These are phyloP conservation scores for Saposhnikovia divaricata DNA, from an alignment of 129 eudicot species.

Conservation along the genomic window DNA sequence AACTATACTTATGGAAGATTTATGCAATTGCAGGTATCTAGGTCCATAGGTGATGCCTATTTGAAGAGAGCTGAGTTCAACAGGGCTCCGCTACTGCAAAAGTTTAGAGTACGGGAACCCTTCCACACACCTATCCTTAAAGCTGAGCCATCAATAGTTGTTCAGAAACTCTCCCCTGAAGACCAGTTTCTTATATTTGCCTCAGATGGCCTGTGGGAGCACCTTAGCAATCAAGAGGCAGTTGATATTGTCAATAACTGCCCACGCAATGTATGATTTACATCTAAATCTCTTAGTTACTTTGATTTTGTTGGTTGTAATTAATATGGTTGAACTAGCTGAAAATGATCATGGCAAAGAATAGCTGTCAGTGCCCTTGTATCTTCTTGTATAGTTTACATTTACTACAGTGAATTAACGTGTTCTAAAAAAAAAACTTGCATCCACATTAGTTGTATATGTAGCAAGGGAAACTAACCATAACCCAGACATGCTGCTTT, in stretches of 20 bases:
- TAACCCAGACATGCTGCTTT: neutral
- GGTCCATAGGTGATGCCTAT: slow-evolving; percentile 77
- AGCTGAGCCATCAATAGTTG: slow-evolving; percentile 55
- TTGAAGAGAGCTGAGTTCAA: slow-evolving; percentile 61
- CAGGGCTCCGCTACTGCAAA: slow-evolving; percentile 41
- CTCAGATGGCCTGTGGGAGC: slow-evolving; percentile 87
- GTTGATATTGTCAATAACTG: slow-evolving; percentile 48
- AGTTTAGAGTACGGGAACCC: slow-evolving; percentile 43
- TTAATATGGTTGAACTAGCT: neutral
- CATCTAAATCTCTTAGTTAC: neutral
- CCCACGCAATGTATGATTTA: slow-evolving; percentile 47
- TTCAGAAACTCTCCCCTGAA: slow-evolving; percentile 44
- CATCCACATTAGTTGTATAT: neutral
- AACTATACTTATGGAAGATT: slow-evolving; percentile 3
- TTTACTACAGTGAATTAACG: neutral
- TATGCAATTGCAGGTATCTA: slow-evolving; percentile 47
- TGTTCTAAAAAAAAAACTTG: neutral
- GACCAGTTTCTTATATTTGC: slow-evolving; percentile 69
- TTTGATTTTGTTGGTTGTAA: neutral
- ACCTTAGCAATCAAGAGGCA: slow-evolving; percentile 65
- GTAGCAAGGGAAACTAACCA: neutral
- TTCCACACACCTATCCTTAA: slow-evolving; percentile 43
- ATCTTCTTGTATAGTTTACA: neutral
- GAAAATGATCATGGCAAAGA: neutral
- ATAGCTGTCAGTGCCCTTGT: neutral